Percentiles rank a stretch among this genome's conserved stretches.
phyloP scores from a whole-genome alignment of 2,329 filamentous ascomycete species.

The Botrytis byssoidea region DNA sequence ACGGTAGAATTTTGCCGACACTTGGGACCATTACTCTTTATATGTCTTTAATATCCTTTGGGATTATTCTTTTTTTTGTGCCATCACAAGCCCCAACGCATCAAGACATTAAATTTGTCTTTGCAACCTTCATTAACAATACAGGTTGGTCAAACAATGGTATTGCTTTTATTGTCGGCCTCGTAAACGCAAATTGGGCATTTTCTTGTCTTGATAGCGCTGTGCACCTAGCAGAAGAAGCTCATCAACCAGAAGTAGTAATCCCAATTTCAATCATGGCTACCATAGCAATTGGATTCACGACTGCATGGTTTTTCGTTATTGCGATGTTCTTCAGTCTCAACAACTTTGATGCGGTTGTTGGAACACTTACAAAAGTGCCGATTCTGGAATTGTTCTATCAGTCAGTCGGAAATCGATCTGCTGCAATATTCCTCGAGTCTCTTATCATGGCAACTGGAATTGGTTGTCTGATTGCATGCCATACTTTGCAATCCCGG shows the following conservation, averaged over 20 bases:
- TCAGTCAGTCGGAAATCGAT: constrained; percentile 1
- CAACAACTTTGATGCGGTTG: constrained; percentile 20
- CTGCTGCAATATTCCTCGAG: constrained; percentile 13
- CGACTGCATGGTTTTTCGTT: constrained; percentile 18
- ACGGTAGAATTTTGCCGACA: constrained; percentile 11
- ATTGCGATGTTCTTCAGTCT: constrained; percentile 20
- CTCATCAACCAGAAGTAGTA: constrained; percentile 18
- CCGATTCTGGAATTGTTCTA: constrained; percentile 18
- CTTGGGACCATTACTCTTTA: constrained; percentile 18
- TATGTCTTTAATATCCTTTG: constrained; percentile 17
- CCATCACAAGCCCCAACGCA: constrained; percentile 18
- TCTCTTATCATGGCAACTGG: constrained; percentile 15
- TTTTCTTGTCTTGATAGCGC: constrained; percentile 21
- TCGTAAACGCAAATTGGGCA: constrained; percentile 20
- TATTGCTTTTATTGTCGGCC: constrained; percentile 21
- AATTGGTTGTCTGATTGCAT: constrained; percentile 15
- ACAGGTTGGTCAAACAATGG: constrained; percentile 22
- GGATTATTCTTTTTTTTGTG: constrained; percentile 8
- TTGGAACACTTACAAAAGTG: constrained; percentile 3
- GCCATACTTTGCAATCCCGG: constrained; percentile 18
- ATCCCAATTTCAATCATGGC: constrained; percentile 18
- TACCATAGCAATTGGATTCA: constrained; percentile 18
- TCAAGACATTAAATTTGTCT: constrained; percentile 18
- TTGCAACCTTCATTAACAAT: constrained; percentile 23
- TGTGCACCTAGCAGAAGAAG: constrained; percentile 20